Base-by-base conservation (phyloP, 495 filamentous ascomycete genomes). In the Penicillium diatomitis region DNA sequence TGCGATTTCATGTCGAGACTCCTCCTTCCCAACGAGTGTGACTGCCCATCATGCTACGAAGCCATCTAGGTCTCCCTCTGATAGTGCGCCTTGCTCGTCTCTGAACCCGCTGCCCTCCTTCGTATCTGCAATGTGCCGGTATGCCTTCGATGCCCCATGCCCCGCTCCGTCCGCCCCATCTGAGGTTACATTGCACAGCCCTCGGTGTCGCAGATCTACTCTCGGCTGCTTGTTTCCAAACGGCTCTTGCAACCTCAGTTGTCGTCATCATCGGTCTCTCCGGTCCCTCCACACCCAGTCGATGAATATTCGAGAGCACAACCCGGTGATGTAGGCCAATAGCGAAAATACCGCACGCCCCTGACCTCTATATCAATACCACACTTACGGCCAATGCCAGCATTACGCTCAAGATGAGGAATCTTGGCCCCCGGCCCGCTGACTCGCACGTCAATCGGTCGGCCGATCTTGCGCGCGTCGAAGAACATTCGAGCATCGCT, bases 31-130 rank as follows among this genome's bases (percentile, higher is more conserved):
- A 42, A 42, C 48, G 42, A 38, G 38, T 9, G n/a, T n/a, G n/a
- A n/a, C n/a, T n/a, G n/a, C n/a, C n/a, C 12, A 46, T 33, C 41
- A 42, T 55, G 32, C 48, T 50, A 42, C 52, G 48, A 55, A n/a
- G 36, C 44, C 44, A 44, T 43, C 50, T 52, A 43, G 39, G 39
- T 48, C 27, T 37, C 34, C 44, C 35, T 51, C 50, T 52, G 32
- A 10, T 4, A 20, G 10, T 43, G 44, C 7, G 45, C 40, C 34
- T 52, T 44, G 43, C 32, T 52, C 44, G 48, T 47, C 50, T 44
- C 44, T 52, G 32, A 33, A 43, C 3, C 45, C 50, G 33, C 44
- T 7, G 20, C 38, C 50, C 45, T 52, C 32, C 50, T 31, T 47
- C 34, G 12, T 39, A 40, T 41, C 46, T 48, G 32, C 8, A 44